These are phyloP conservation scores for Puccinia horiana DNA, from an alignment of 1,284 basidiomycete species.

Conservation along the genomic window DNA sequence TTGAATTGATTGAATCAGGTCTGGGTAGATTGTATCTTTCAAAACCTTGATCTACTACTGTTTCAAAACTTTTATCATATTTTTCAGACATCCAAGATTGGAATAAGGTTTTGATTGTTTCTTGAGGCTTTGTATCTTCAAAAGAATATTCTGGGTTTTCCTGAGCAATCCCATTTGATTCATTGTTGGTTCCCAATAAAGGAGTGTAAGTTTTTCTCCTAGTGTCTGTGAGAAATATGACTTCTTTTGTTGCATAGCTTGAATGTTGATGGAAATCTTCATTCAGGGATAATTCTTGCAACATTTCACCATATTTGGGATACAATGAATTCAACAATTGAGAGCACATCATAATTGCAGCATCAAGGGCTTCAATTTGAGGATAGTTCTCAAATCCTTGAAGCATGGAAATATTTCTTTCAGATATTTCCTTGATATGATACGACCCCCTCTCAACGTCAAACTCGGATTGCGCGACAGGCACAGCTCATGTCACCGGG, in stretches of 20 bases:
- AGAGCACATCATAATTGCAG: neutral
- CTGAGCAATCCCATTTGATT: neutral
- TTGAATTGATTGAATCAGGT: neutral
- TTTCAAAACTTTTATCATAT: neutral
- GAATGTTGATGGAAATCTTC: neutral
- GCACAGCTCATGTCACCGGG: no score
- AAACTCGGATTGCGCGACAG: no score
- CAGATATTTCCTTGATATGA: neutral
- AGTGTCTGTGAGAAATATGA: neutral
- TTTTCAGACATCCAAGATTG: neutral
- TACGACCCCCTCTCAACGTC: no score
- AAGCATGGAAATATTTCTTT: neutral
- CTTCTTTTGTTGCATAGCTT: neutral
- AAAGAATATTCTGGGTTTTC: neutral
- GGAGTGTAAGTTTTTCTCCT: neutral
- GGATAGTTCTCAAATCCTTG: neutral
- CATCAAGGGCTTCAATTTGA: neutral
- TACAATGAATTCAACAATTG: neutral
- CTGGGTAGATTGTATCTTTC: neutral
- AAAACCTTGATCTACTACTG: neutral
- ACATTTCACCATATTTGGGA: constrained; percentile 4
- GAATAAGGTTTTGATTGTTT: neutral
- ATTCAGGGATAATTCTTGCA: neutral
- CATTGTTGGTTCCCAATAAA: neutral
- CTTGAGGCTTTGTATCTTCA: neutral